These are phyloP conservation scores for Neurospora pannonica DNA, from an alignment of 495 filamentous ascomycete genomes.

Conservation along the genomic window DNA sequence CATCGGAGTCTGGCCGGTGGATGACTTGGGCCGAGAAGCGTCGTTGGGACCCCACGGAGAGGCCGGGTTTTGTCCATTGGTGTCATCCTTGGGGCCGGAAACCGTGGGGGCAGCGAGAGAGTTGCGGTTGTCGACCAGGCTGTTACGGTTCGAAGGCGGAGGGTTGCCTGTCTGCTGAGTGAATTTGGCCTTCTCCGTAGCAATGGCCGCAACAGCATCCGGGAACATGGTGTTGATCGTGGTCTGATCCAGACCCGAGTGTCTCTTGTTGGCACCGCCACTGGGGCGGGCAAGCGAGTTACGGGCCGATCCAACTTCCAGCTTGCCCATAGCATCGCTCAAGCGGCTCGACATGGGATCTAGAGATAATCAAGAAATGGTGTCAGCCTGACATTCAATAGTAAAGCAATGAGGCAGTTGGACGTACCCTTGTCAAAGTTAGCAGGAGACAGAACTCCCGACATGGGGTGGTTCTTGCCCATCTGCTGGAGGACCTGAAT, in stretches of 20 bases:
- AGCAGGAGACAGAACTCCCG: conserved; percentile 86
- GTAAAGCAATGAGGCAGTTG: conserved; percentile 3
- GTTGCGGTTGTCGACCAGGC: conserved; percentile 69
- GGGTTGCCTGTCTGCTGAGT: conserved; percentile 87
- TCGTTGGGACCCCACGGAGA: conserved; percentile 69
- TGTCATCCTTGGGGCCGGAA: conserved; percentile 48
- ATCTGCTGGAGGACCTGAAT: conserved; percentile 98
- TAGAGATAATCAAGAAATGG: conserved; percentile 24
- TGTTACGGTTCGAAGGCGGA: conserved; percentile 88
- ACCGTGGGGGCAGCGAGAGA: conserved; percentile 75
- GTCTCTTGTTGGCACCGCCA: conserved; percentile 67
- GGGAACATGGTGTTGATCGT: conserved; percentile 99
- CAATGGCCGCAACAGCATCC: conserved; percentile 93
- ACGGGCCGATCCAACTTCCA: conserved; percentile 75
- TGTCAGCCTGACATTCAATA: not conserved
- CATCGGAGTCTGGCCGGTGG: conserved; percentile 82
- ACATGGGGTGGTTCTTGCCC: conserved; percentile 96
- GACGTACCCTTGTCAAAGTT: conserved; percentile 94
- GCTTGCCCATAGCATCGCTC: conserved; percentile 95
- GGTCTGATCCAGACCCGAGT: conserved; percentile 81
- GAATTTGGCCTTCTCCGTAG: conserved; percentile 94
- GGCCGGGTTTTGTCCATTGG: conserved; percentile 48
- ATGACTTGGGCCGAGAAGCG: conserved; percentile 75
- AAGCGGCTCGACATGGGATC: conserved; percentile 96
- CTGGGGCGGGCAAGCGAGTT: conserved; percentile 75